These are phyloP conservation scores for Pythium diclinum DNA, from an alignment of 352 stramenopile genomes.

Conservation along the genomic window DNA sequence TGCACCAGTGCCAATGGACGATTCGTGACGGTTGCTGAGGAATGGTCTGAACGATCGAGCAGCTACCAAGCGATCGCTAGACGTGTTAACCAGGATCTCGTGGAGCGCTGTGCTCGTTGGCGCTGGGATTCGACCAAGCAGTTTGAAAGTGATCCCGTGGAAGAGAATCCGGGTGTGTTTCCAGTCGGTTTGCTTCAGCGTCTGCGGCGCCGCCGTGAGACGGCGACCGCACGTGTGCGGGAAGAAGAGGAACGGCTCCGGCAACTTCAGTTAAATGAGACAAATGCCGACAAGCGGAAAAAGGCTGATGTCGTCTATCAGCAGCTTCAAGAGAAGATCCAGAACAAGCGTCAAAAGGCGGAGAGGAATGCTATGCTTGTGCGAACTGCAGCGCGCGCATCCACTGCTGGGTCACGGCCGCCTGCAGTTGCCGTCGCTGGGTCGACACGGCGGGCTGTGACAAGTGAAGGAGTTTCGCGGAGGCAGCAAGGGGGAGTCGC, in stretches of 20 bases:
- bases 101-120: slow-evolving; percentile 27
- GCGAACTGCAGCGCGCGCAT: neutral
- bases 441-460: neutral
- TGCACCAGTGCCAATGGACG: neutral
- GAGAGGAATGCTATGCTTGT: neutral
- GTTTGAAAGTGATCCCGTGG: slow-evolving; percentile 18
- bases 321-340: slow-evolving; percentile 28
- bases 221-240: slow-evolving; percentile 22
- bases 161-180: neutral
- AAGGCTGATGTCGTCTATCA: slow-evolving; percentile 21
- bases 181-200: slow-evolving; percentile 27
- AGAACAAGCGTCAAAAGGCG: slow-evolving; percentile 3
- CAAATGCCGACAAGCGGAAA: slow-evolving; percentile 23
- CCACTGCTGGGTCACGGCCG: neutral
- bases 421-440: neutral
- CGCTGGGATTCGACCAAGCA: slow-evolving; percentile 50
- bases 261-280: slow-evolving; percentile 7
- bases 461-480: neutral
- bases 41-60: slow-evolving; percentile 43
- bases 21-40: slow-evolving; percentile 23
- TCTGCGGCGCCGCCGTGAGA: slow-evolving; percentile 15
- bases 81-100: slow-evolving; percentile 30
- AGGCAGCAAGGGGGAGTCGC: neutral
- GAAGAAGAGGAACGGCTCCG: slow-evolving; percentile 24
- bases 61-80: slow-evolving; percentile 49